These are phyloP conservation scores for Suillus bovinus DNA, from an alignment of 768 basidiomycete genomes.

Conservation along the genomic window DNA sequence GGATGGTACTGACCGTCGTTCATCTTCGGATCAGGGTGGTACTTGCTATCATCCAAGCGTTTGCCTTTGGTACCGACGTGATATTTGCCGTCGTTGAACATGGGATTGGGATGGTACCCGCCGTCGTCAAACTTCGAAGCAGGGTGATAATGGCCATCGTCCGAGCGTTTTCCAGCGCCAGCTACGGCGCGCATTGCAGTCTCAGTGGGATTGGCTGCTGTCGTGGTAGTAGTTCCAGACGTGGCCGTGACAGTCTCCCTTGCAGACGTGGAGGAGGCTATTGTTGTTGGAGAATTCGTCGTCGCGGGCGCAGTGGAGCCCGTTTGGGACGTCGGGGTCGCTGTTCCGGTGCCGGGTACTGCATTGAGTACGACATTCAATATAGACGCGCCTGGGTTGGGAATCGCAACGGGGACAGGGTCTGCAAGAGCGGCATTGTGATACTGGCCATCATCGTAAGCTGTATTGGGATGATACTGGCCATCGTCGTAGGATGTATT, in stretches of 20 bases:
- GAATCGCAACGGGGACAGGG: background rate
- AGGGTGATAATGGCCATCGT: constrained; percentile 9
- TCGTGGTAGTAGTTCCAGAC: background rate
- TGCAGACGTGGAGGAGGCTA: background rate
- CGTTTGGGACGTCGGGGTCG: background rate
- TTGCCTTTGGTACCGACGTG: background rate
- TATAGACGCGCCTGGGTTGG: background rate
- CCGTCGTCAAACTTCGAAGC: background rate
- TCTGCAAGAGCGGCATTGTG: background rate
- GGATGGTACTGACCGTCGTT: constrained; percentile 4
- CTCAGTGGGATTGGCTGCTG: background rate
- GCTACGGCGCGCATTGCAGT: background rate
- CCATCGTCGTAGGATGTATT: constrained; percentile 7
- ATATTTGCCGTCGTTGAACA: constrained; percentile 9
- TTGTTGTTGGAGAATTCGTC: background rate
- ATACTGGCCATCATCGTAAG: constrained; percentile 11
- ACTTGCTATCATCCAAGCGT: background rate
- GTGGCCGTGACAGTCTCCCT: background rate
- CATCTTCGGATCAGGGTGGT: background rate
- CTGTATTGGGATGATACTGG: constrained; percentile 9
- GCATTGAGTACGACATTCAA: too few species aligned
- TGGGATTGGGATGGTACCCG: constrained; percentile 12
- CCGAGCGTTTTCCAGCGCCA: background rate
- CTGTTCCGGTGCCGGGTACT: too few species aligned
- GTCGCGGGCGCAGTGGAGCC: background rate